A percentile compares a stretch with the other conserved stretches of the same genome.
Evolutionary conservation across 495 filamentous ascomycete species (phyloP).

Genomic region (Talaromyces trachyspermus): DNA sequence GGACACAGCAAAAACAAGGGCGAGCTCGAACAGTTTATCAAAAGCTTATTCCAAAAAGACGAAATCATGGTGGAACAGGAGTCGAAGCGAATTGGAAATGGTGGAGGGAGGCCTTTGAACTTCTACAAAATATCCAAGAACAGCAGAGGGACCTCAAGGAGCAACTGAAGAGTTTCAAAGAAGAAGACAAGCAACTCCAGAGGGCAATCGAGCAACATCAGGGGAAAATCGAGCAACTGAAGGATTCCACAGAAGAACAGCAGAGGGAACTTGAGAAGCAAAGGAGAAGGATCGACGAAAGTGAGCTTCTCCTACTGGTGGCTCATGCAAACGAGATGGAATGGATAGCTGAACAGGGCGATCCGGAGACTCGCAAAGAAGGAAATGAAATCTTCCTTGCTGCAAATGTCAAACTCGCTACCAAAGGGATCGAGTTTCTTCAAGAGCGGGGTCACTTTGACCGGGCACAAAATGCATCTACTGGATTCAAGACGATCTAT

Average conservation of each 20-base stretch:
- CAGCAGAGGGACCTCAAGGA: background rate
- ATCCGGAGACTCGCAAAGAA: background rate
- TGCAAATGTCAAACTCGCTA: constrained; percentile 1
- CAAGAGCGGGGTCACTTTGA: background rate
- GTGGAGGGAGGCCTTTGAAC: constrained; percentile 2
- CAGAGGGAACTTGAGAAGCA: background rate
- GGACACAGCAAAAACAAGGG: background rate
- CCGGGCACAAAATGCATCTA: constrained; percentile 2
- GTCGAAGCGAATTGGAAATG: background rate
- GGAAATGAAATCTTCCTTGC: background rate
- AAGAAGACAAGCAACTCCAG: no score
- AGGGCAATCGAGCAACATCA: no score
- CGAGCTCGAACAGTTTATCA: constrained; percentile 2
- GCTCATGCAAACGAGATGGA: constrained; percentile 4
- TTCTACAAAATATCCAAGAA: constrained; percentile 1
- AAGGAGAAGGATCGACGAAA: background rate
- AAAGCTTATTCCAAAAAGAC: constrained; percentile 1
- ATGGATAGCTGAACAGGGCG: background rate
- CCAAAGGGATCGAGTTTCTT: background rate
- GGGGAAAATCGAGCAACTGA: background rate
- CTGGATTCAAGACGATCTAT: constrained; percentile 1
- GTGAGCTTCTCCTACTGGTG: background rate
- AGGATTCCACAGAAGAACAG: background rate
- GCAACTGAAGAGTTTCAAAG: background rate
- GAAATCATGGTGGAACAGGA: constrained; percentile 1